Evolutionary conservation across 1,139 yeast species (phyloP).

Genomic region (Ogataea hybrid): DNA sequence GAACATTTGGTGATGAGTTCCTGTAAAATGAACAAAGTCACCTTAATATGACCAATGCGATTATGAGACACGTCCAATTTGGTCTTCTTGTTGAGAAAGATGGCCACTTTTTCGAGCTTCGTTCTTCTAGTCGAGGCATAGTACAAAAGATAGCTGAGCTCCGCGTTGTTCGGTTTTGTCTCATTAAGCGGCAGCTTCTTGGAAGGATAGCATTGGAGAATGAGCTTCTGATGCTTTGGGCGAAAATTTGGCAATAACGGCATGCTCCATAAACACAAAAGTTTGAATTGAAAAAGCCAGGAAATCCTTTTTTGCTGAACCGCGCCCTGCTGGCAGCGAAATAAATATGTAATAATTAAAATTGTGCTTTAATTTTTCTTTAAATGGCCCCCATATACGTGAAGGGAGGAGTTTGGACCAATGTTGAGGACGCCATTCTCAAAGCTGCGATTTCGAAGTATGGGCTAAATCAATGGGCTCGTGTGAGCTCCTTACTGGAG

Average conservation of each 20-base stretch:
- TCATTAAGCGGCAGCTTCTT: conserved; percentile 56
- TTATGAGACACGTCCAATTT: conserved; percentile 57
- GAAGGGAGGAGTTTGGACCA: conserved; percentile 90
- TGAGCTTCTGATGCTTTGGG: conserved; percentile 87
- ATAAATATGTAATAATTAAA: background rate
- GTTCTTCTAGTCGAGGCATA: conserved; percentile 91
- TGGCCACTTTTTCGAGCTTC: conserved; percentile 82
- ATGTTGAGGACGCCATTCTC: conserved; percentile 85
- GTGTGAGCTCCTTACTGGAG: conserved; percentile 83
- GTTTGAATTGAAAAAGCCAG: conserved; percentile 5
- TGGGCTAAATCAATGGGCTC: conserved; percentile 92
- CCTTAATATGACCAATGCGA: conserved; percentile 77
- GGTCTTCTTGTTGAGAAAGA: conserved; percentile 65
- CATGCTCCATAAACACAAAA: conserved; percentile 7
- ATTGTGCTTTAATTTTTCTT: background rate
- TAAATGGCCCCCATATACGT: conserved; percentile 65
- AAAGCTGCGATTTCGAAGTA: conserved; percentile 91
- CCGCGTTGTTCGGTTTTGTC: conserved; percentile 89
- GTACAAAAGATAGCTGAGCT: conserved; percentile 80
- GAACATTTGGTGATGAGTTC: conserved; percentile 73
- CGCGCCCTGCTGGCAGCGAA: conserved; percentile 4
- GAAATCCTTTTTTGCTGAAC: conserved; percentile 11
- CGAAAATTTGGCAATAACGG: conserved; percentile 20
- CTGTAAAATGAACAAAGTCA: conserved; percentile 68
- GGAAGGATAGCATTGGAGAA: conserved; percentile 92